Evolutionary conservation across 768 basidiomycete genomes (phyloP), one percentile per base, ranked within the genome.

Genomic region (Suillus cothurnatus): DNA sequence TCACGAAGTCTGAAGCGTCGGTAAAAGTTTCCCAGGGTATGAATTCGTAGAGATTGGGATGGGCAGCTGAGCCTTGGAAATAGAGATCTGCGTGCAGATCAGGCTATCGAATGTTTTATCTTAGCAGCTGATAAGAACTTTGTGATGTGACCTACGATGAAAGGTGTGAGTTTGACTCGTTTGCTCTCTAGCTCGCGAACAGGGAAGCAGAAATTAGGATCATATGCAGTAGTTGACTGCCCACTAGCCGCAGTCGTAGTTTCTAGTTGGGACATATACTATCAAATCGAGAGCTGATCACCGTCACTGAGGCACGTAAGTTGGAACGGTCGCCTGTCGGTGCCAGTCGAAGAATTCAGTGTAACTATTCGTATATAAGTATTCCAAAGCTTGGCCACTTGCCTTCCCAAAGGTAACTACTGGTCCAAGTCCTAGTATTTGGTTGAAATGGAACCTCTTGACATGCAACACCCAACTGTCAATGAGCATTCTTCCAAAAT

Each of bases 191-290:
- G 73, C 23, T 79, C 72, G 3, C 79, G 81, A 1, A 86, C 73
- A 2, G 82, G 79, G 67, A 83, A 85, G 65, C 81, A 84, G 69
- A 88, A 86, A 64, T 88, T 85, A 63, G 78, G 39, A 63, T 85
- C 76, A 67, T 79, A 78, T 23, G 68, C 47, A 21, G 32, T 2
- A 9, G 50, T 52, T 55, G 53, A 9, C 53, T 28, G 50, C 14
- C 15, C 17, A 34, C 8, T 34, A 1, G 34, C 9, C 28, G 17
- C 50, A 52, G 21, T 34, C 31, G 31, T 32, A 1, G 32, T 55
- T 7, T 55, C 4, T 55, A 19, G 21, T 55, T 55, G 28, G 52
- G 52, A 11, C 52, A 53, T 53, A 31, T 50, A 50, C 19, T 12
- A 55, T 32, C 31, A 21, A 53, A 17, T 32, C 17, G 50, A 52